phyloP scores from a whole-genome alignment of 768 basidiomycete species.

The Auriculariales sp. region DNA sequence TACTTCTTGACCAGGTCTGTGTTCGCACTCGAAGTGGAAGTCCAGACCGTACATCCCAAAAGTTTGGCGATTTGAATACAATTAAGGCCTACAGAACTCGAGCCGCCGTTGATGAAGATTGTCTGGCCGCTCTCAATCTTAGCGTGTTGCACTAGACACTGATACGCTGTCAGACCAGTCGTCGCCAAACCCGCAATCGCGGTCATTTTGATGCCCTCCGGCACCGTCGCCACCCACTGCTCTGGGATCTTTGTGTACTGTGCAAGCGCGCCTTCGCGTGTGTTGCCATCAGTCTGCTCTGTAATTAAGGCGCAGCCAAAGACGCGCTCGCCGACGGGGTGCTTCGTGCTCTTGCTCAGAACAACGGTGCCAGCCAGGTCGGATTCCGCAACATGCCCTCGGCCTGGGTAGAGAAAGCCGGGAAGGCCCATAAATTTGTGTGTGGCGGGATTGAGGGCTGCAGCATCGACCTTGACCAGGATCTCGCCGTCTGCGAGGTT shows the following conservation, averaged over 20 bases:
- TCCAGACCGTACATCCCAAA: slow-evolving; percentile 39
- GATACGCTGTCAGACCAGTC: slow-evolving; percentile 44
- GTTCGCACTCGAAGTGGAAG: slow-evolving; percentile 46
- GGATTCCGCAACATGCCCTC: slow-evolving; percentile 42
- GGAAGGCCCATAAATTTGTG: slow-evolving; percentile 31
- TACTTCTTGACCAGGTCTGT: slow-evolving; percentile 37
- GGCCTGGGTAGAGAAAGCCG: slow-evolving; percentile 30
- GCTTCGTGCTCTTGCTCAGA: slow-evolving; percentile 35
- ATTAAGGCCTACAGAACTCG: slow-evolving; percentile 52
- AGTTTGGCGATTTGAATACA: slow-evolving; percentile 64
- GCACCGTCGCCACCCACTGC: slow-evolving; percentile 26
- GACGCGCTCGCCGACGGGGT: slow-evolving; percentile 46
- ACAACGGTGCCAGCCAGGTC: slow-evolving; percentile 54
- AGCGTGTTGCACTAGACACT: slow-evolving; percentile 32
- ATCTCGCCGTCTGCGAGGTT: slow-evolving; percentile 26
- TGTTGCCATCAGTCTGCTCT: too few relatives aligned
- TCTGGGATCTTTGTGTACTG: too few relatives aligned
- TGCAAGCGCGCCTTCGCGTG: slow-evolving; percentile 42
- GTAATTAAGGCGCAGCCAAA: too few relatives aligned
- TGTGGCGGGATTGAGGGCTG: slow-evolving; percentile 59
- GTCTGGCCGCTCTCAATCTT: slow-evolving; percentile 42
- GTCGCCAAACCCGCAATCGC: slow-evolving; percentile 53
- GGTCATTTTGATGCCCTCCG: slow-evolving; percentile 31
- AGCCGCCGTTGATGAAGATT: slow-evolving; percentile 59
- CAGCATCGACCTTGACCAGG: slow-evolving; percentile 35